Percentiles rank a stretch among this genome's conserved stretches.
phyloP scores from a whole-genome alignment of 148 eudicot genomes.

The Fagopyrum tataricum region DNA sequence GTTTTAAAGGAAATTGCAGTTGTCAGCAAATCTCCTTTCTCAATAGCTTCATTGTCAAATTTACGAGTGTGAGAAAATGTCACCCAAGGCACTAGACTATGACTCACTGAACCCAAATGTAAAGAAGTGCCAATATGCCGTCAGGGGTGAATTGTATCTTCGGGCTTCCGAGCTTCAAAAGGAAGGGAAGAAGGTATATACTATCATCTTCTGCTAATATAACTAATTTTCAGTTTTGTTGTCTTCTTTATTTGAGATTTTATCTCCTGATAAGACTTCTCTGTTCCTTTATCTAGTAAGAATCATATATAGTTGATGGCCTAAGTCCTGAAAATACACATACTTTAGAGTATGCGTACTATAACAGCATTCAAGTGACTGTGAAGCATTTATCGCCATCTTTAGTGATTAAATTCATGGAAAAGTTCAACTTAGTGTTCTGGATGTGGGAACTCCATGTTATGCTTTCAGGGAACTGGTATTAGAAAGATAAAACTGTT shows the following conservation, averaged over 20 bases:
- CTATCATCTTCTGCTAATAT: background rate
- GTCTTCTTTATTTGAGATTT: background rate
- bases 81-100: conserved; percentile 69
- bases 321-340: too few species aligned
- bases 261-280: background rate
- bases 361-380: background rate
- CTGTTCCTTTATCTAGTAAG: background rate
- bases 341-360: background rate
- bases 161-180: conserved; percentile 98
- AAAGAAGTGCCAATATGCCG: conserved; percentile 95
- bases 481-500: background rate
- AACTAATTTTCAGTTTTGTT: background rate
- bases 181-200: conserved; percentile 89
- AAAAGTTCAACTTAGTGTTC: background rate
- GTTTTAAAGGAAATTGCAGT: background rate
- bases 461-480: background rate
- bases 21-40: background rate
- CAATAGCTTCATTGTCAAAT: background rate
- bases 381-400: background rate
- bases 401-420: background rate
- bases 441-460: background rate
- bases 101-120: conserved; percentile 86
- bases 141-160: conserved; percentile 96
- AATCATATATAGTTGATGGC: too few species aligned
- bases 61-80: conserved; percentile 34